Base-by-base conservation (phyloP, 768 basidiomycete species). In the Amanita phalloides region DNA sequence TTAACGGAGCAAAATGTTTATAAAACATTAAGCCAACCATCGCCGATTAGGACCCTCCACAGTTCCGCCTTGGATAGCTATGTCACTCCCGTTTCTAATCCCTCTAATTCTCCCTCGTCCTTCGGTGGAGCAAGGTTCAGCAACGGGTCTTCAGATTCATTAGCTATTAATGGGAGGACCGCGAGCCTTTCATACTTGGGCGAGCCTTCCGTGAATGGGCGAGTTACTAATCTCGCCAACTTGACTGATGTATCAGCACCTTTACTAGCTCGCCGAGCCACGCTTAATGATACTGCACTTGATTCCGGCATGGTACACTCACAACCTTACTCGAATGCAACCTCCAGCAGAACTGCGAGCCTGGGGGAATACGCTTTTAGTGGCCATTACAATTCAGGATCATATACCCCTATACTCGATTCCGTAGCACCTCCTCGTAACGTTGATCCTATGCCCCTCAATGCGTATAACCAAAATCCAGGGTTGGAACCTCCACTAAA, bases 51-150 rank as follows among this genome's bases (percentile, higher is more conserved):
- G 21, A 69, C 77, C 14, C 59, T 85, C 55, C 77, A 79, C 39
- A 74, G 75, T 48, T 72, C 79, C n/a, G 75, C 82, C n/a, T 61
- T 88, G 52, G 85, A 89, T 59, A 72, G 78, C 1, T 82, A 79
- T 62, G 54, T 78, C 26, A 69, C 67, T 41, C 66, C 71, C 36
- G 72, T 74, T 9, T 81, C 85, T 26, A 73, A 71, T 60, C 69
- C 75, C 30, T 76, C 83, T 13, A 82, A 84, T 54, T 88, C 87
- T 7, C 84, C 86, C 2, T 76, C 83, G 2, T 88, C 85, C 3
- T 75, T 86, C 39, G 77, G 82, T 54, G 77, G 72, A 26, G 77
- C 75, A 28, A 68, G 81, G 55, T 84, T 85, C 61, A 73, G 76
- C 42, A 78, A 81, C 56, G 74, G 71, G 17, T 88, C 86, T 30